Evolutionary conservation across 1,139 yeast species (phyloP), one percentile per base, ranked within the genome.

Genomic region (Yamadazyma trypodendri): DNA sequence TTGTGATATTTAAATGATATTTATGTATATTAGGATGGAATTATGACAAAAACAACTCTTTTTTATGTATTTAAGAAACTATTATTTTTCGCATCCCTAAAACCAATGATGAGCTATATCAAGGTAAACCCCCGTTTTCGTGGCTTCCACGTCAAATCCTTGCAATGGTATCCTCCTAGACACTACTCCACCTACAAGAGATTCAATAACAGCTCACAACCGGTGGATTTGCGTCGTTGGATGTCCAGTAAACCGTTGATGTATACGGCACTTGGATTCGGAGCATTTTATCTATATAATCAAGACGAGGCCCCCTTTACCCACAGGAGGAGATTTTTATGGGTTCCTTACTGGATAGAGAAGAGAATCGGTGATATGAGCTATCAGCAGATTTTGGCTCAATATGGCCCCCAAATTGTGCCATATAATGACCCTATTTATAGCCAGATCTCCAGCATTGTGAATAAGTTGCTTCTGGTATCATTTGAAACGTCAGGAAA

Each of bases 301-400:
- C 63, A 86, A 28, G 84, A 89, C 45, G 75, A 76, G 46, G 96
- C 96, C 0, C 97, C 97, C 1, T 81, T 83, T 27, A 82, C 96
- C 1, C 79, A 81, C 20, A 68, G 98, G 37, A 63, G 62, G 24
- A 68, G 97, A 44, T 77, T 89, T 50, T 75, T 90, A 55, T 77
- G 90, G 74, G 70, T 87, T 1, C 84, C 92, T 3, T 74, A 75
- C 39, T 74, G 81, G 65, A 46, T 84, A 20, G 97, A 90, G 55
- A 52, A 61, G 25, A 66, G 58, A 45, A 63, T 87, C n/a, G 96
- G 96, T 1, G 79, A 79, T 32, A 69, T 71, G 43, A 76, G 85
- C 6, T 90, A 89, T 57, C 55, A 61, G 4, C 82, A 84, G 43
- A 72, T 87, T 4, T 48, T 84, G 53, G 41, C 48, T 2, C 77